Evolutionary conservation across 2,329 filamentous ascomycete genomes (phyloP).

Genomic region (Pseudocercospora eumusae): DNA sequence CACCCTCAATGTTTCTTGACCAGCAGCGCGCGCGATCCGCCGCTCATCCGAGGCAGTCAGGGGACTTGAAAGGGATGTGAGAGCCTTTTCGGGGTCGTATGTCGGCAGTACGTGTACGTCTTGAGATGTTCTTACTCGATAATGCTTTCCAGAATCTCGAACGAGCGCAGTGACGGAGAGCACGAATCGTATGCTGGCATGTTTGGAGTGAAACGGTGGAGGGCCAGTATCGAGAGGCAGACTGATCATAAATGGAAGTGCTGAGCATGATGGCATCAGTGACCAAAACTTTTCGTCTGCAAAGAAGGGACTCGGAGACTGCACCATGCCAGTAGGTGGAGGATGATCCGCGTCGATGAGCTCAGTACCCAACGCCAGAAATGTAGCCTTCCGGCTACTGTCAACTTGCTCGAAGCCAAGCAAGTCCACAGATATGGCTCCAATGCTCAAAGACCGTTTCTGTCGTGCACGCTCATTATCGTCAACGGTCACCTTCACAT

Average conservation of each 20-base stretch:
- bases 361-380: slow-evolving; percentile 55
- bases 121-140: slow-evolving; percentile 53
- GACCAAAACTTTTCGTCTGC: slow-evolving; percentile 50
- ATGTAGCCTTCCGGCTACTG: slow-evolving; percentile 50
- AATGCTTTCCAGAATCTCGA: slow-evolving; percentile 51
- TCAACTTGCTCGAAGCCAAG: slow-evolving; percentile 56
- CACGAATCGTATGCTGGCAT: slow-evolving; percentile 54
- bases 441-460: slow-evolving; percentile 50
- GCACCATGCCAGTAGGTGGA: slow-evolving; percentile 54
- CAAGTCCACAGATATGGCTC: slow-evolving; percentile 54
- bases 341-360: slow-evolving; percentile 54
- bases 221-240: slow-evolving; percentile 57
- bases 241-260: slow-evolving; percentile 55
- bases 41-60: slow-evolving; percentile 54
- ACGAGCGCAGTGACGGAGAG: slow-evolving; percentile 52
- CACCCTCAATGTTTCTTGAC: slow-evolving; percentile 49
- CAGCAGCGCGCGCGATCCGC: slow-evolving; percentile 43
- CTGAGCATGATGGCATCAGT: slow-evolving; percentile 50
- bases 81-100: slow-evolving; percentile 58
- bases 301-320: slow-evolving; percentile 44
- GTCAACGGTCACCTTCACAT: slow-evolving; percentile 51
- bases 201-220: slow-evolving; percentile 56
- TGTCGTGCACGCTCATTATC: slow-evolving; percentile 49
- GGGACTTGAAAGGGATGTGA: slow-evolving; percentile 56
- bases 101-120: slow-evolving; percentile 55